A percentile compares a stretch with the other conserved stretches of the same genome.
phyloP scores from a whole-genome alignment of 2,329 filamentous ascomycete species.

The Pestalotiopsis sp. region DNA sequence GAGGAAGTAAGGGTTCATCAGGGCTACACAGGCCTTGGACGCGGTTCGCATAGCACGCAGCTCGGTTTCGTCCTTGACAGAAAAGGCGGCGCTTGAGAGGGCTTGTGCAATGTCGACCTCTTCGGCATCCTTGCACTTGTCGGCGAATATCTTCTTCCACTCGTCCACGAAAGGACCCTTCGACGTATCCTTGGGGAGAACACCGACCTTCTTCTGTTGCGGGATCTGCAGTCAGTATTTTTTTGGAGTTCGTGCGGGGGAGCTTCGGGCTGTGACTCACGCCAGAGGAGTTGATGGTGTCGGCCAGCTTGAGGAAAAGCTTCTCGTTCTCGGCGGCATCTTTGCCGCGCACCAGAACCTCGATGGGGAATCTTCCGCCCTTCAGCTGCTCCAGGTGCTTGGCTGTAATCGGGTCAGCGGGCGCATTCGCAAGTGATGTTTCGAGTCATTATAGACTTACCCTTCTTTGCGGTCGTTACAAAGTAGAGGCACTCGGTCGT shows the following conservation, averaged over 20 bases:
- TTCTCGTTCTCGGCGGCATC: conserved; percentile 90
- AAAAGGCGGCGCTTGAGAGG: conserved; percentile 80
- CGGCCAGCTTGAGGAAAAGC: conserved; percentile 80
- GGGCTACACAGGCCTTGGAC: conserved; percentile 87
- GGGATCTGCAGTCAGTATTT: conserved; percentile 13
- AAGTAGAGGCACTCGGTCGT: conserved; percentile 87
- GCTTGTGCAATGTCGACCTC: conserved; percentile 84
- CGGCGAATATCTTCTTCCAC: conserved; percentile 83
- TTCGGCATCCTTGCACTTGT: conserved; percentile 81
- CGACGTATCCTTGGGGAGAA: conserved; percentile 80
- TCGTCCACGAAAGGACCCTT: conserved; percentile 91
- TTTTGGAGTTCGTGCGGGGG: conserved; percentile 6
- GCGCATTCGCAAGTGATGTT: conserved; percentile 14
- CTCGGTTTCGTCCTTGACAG: conserved; percentile 93
- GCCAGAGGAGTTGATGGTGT: conserved; percentile 83
- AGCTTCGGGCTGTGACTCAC: conserved; percentile 43
- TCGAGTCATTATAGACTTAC: conserved; percentile 42
- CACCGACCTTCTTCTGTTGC: conserved; percentile 74
- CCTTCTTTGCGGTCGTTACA: conserved; percentile 96
- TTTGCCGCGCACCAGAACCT: conserved; percentile 89
- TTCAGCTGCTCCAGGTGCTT: conserved; percentile 92
- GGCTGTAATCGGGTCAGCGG: conserved; percentile 53
- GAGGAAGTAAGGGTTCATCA: conserved; percentile 96
- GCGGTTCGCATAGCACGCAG: conserved; percentile 92
- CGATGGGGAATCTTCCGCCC: conserved; percentile 86